phyloP scores from a whole-genome alignment of 495 filamentous ascomycete genomes.

The Penicillium atrosanguineum region DNA sequence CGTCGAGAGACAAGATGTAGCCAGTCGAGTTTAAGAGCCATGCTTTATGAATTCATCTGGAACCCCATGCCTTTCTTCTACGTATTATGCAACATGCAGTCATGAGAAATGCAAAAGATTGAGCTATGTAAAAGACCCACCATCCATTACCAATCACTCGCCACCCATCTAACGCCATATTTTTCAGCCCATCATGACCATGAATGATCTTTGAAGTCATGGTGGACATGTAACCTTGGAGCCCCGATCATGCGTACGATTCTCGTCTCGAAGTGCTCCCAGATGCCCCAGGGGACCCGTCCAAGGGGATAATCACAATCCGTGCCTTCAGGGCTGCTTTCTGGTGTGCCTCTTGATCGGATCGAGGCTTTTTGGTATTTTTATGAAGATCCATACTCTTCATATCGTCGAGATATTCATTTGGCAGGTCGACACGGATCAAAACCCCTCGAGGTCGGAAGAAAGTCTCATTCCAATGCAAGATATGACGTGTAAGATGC shows the following conservation, averaged over 20 bases:
- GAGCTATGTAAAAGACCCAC: background rate
- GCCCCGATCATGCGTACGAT: background rate
- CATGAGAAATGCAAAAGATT: background rate
- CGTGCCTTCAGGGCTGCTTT: constrained; percentile 27
- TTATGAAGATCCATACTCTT: constrained; percentile 23
- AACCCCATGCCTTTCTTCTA: background rate
- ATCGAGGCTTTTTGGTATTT: background rate
- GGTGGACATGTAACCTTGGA: too few relatives aligned
- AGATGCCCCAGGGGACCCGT: background rate
- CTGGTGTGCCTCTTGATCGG: constrained; percentile 6
- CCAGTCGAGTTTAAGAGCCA: background rate
- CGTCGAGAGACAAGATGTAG: constrained; percentile 10
- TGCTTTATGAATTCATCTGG: background rate
- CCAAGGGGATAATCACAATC: constrained; percentile 36
- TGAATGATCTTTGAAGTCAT: background rate
- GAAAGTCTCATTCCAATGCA: constrained; percentile 33
- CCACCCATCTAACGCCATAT: background rate
- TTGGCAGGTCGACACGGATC: constrained; percentile 37
- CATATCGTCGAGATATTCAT: constrained; percentile 28
- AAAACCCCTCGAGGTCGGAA: constrained; percentile 32
- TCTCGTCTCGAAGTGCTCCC: background rate
- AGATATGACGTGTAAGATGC: constrained; percentile 24
- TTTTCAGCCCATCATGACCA: background rate
- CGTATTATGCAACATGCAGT: background rate
- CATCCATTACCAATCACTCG: background rate